Percentiles rank a stretch among this genome's conserved stretches.
phyloP scores from a whole-genome alignment of 805 yeast genomes.

The Phaffomyces thermotolerans region DNA sequence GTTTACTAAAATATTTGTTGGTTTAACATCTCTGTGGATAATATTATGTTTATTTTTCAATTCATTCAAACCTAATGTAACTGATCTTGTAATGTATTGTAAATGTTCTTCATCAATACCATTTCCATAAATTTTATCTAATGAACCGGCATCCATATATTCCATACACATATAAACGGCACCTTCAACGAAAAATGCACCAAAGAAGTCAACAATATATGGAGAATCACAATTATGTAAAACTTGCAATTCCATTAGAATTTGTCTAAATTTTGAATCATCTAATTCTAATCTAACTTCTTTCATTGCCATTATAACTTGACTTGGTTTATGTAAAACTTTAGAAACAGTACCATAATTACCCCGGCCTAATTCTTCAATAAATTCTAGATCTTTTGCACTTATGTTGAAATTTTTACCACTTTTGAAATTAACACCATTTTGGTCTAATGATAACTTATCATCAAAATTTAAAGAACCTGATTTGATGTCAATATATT shows the following conservation, averaged over 20 bases:
- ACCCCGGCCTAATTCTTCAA: constrained; percentile 90
- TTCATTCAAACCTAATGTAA: constrained; percentile 72
- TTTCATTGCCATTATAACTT: constrained; percentile 93
- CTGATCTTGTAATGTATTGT: constrained; percentile 73
- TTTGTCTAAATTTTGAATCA: constrained; percentile 89
- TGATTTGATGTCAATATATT: constrained; percentile 84
- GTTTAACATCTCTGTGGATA: constrained; percentile 94
- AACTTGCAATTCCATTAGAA: constrained; percentile 92
- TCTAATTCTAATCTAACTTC: constrained; percentile 91
- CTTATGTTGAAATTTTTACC: constrained; percentile 86
- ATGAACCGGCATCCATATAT: constrained; percentile 93
- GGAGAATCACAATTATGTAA: constrained; percentile 87
- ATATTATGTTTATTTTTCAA: constrained; percentile 87
- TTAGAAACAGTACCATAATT: constrained; percentile 94
- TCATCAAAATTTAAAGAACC: constrained; percentile 92
- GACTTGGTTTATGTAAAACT: constrained; percentile 89
- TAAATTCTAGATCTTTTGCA: constrained; percentile 71
- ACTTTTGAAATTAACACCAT: constrained; percentile 84
- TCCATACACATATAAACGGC: constrained; percentile 98
- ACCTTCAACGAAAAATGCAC: constrained; percentile 96
- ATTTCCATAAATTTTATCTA: constrained; percentile 73
- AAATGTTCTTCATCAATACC: constrained; percentile 75
- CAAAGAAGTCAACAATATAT: constrained; percentile 91
- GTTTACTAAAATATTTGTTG: constrained; percentile 84
- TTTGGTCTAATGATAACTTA: constrained; percentile 83